Base-by-base conservation (phyloP, 441 rosid species). In the Theobroma grandiflorum region DNA sequence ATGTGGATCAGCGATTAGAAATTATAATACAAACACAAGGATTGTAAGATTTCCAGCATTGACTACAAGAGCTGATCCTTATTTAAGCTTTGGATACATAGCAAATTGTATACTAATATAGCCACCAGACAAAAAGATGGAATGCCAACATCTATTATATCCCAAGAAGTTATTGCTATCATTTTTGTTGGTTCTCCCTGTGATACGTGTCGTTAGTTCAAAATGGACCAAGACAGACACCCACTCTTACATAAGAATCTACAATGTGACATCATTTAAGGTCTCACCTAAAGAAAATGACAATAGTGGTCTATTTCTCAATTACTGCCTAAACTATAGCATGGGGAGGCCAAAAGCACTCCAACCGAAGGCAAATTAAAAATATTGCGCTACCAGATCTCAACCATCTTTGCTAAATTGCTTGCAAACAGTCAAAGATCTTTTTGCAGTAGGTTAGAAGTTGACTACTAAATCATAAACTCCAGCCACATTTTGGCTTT, bases 141-240 rank as follows among this genome's bases (percentile, higher is more conserved):
- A 5, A 62, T 16, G n/a, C 70, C 26, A 31, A 45, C 12, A 42
- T 57, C 26, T 2, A n/a, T 2, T 40, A 22, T 40, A 38, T 33
- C 18, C 5, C 26, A 71, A 14, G 42, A 49, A 22, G 20, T 49
- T 71, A 49, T 47, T 6, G 0, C 26, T 71, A 71, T 22, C 59
- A 71, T n/a, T 38, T 72, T 55, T 53, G 20, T 15, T 64, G 45
- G 43, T 37, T 64, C 40, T 71, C 42, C 61, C 20, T 50, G 3
- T 31, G 26, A 26, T 50, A 71, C 52, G 52, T 50, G 40, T 16
- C 67, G 58, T 74, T 55, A 55, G 66, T 64, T 59, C 52, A 20
- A 38, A 74, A 22, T 55, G 9, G 47, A 37, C 42, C 43, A 52
- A 71, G 26, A 50, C 42, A 70, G 42, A 35, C 47, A 37, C 37